Evolutionary conservation across 257 asterid genomes (phyloP).

Genomic region (Przewalskia tangutica): DNA sequence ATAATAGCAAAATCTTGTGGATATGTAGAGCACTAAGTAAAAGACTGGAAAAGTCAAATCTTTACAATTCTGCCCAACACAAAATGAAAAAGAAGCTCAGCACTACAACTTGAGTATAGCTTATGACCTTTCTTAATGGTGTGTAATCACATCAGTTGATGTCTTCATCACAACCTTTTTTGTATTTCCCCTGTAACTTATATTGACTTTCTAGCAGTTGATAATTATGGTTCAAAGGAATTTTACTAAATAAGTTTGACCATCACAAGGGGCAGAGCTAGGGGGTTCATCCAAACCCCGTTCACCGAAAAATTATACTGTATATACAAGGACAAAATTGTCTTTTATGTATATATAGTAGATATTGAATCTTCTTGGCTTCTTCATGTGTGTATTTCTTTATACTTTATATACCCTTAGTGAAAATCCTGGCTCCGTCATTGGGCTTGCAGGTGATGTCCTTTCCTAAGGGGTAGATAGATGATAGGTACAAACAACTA

Average conservation of each 20-base stretch:
- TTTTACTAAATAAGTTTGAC: background rate
- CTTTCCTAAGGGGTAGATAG: background rate
- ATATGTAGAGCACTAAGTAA: background rate
- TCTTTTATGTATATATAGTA: background rate
- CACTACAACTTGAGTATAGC: background rate
- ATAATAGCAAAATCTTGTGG: background rate
- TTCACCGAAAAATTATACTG: background rate
- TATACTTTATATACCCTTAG: background rate
- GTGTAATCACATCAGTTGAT: background rate
- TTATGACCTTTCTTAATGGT: background rate
- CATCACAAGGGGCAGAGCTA: background rate
- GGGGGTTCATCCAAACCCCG: background rate
- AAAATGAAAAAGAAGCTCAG: background rate
- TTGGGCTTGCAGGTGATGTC: background rate
- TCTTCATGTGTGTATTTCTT: background rate
- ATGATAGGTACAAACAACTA: background rate
- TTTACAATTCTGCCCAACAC: background rate
- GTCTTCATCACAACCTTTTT: conserved; percentile 2
- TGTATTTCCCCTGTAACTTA: background rate
- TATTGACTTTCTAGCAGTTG: background rate
- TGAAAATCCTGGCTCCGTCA: background rate
- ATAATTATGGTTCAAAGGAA: background rate
- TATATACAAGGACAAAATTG: background rate
- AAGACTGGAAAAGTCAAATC: background rate
- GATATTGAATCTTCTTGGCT: background rate